These are phyloP conservation scores for Sedum album DNA, from an alignment of 164 flowering plant genomes.

Conservation along the genomic window DNA sequence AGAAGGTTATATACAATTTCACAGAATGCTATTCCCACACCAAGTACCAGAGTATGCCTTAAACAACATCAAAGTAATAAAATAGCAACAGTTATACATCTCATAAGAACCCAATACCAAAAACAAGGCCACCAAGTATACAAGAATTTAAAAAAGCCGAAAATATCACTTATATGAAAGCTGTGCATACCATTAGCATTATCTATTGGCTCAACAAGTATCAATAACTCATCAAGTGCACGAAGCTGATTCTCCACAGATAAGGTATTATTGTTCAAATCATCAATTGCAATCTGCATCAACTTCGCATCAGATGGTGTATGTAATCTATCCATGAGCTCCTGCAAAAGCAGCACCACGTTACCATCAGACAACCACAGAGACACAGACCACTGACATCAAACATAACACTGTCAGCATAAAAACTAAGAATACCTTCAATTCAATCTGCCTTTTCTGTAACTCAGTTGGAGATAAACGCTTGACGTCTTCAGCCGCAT, in stretches of 20 bases:
- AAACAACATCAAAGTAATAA: background rate
- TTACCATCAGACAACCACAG: background rate
- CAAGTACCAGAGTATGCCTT: background rate
- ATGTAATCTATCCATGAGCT: constrained; percentile 60
- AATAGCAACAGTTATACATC: background rate
- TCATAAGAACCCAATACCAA: background rate
- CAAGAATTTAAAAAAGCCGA: background rate
- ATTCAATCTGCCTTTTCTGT: constrained; percentile 52
- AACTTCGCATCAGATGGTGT: constrained; percentile 86
- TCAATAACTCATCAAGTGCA: constrained; percentile 68
- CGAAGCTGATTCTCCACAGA: constrained; percentile 62
- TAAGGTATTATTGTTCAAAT: constrained; percentile 63
- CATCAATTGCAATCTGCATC: constrained; percentile 75
- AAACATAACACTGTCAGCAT: background rate
- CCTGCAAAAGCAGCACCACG: constrained; percentile 29
- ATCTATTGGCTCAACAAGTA: constrained; percentile 85
- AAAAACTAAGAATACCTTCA: constrained; percentile 38
- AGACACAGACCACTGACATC: background rate
- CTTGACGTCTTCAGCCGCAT: constrained; percentile 45
- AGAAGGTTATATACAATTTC: too few relatives aligned
- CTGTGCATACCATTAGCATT: constrained; percentile 73
- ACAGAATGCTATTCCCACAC: background rate
- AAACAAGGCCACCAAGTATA: background rate
- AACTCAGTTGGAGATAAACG: constrained; percentile 46
- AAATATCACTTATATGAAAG: background rate